phyloP scores from a whole-genome alignment of 225 moss, liverwort and hornwort genomes.

The Rhytidiadelphus loreus region DNA sequence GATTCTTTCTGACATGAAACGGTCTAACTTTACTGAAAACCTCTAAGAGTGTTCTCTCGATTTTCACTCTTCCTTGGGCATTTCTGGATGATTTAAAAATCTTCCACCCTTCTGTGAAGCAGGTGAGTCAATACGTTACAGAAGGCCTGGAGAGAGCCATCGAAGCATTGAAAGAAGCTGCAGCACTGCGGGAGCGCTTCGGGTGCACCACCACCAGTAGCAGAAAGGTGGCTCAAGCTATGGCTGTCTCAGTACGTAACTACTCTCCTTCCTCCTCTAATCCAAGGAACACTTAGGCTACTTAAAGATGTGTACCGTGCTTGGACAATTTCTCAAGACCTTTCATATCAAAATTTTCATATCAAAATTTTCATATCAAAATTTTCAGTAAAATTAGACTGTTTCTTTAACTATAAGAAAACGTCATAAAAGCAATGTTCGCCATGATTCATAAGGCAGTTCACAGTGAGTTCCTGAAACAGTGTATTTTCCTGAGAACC shows the following conservation, averaged over 20 bases:
- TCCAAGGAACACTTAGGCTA: background rate
- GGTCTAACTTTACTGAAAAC: background rate
- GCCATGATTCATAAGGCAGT: background rate
- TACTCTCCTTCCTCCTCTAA: background rate
- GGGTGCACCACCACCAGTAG: constrained; percentile 35
- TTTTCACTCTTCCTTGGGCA: background rate
- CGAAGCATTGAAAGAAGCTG: constrained; percentile 76
- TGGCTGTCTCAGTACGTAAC: constrained; percentile 63
- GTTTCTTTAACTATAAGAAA: background rate
- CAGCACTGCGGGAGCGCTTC: constrained; percentile 61
- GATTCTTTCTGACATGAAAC: background rate
- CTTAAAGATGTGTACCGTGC: background rate
- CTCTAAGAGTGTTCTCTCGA: background rate
- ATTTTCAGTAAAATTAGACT: background rate
- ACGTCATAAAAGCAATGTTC: background rate
- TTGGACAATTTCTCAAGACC: background rate
- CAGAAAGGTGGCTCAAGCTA: constrained; percentile 65
- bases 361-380: background rate
- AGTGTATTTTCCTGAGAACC: background rate
- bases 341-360: background rate
- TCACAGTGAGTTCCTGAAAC: background rate
- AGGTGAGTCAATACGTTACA: constrained; percentile 82
- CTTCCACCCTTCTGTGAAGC: background rate
- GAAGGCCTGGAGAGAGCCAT: constrained; percentile 73
- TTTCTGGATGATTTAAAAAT: background rate